Evolutionary conservation across 1,139 yeast genomes (phyloP).

Genomic region (Sugiyamaella castrensis): DNA sequence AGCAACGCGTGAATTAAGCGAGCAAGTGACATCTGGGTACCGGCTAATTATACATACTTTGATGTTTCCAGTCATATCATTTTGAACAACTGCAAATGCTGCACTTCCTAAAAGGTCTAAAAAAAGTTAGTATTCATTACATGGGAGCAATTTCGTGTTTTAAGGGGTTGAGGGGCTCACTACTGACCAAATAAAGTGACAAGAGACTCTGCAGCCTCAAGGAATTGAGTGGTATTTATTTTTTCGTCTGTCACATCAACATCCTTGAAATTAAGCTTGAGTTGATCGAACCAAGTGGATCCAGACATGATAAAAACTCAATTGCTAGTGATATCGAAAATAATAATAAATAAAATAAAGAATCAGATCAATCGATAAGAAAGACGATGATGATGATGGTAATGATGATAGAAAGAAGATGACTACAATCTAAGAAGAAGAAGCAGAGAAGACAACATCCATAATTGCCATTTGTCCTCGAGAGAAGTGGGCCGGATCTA

Average conservation of each 20-base stretch:
- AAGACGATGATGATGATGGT: too few relatives aligned
- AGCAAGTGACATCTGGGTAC: too few relatives aligned
- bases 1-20: neutral
- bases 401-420: too few relatives aligned
- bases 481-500: too few relatives aligned
- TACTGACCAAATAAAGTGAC: conserved; percentile 70
- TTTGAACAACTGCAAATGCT: conserved; percentile 82
- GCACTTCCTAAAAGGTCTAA: conserved; percentile 69
- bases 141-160: neutral
- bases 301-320: conserved; percentile 16
- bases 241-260: conserved; percentile 60
- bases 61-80: conserved; percentile 86
- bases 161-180: neutral
- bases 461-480: too few relatives aligned
- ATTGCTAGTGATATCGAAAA: too few relatives aligned
- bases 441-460: too few relatives aligned
- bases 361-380: too few relatives aligned
- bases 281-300: conserved; percentile 68
- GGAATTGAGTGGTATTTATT: conserved; percentile 68
- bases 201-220: conserved; percentile 80
- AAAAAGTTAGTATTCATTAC: neutral
- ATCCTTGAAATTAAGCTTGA: conserved; percentile 70
- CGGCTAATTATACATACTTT: conserved; percentile 37
- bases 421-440: too few relatives aligned
- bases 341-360: too few relatives aligned